These are phyloP conservation scores for Quercus robur DNA, from an alignment of 306 rosid genomes.

Conservation along the genomic window DNA sequence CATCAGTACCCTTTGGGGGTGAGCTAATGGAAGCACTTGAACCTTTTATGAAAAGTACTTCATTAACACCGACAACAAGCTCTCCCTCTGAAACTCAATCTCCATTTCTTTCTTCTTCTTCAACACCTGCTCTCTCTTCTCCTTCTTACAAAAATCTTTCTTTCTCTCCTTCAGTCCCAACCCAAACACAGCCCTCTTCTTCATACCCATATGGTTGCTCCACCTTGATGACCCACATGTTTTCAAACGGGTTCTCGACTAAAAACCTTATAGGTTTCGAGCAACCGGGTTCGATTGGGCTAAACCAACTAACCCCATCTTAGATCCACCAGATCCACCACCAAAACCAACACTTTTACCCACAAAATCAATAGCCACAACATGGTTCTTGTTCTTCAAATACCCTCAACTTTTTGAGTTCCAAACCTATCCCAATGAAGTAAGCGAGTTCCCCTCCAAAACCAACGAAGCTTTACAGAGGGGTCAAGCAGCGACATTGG, in stretches of 20 bases:
- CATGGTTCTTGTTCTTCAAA: no score
- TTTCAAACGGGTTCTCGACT: constrained; percentile 42
- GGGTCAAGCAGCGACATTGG: constrained; percentile 96
- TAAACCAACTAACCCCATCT: constrained; percentile 56
- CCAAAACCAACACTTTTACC: constrained; percentile 25
- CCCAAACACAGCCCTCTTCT: constrained; percentile 35
- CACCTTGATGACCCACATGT: constrained; percentile 34
- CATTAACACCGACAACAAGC: constrained; percentile 5
- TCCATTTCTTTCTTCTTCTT: constrained; percentile 26
- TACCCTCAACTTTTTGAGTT: constrained; percentile 40
- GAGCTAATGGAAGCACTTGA: constrained; percentile 97
- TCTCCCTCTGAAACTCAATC: constrained; percentile 4
- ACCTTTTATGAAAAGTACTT: constrained; percentile 93
- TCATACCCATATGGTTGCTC: constrained; percentile 30
- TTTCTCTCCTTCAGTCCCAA: constrained; percentile 20
- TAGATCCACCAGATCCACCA: constrained; percentile 65
- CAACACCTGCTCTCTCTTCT: constrained; percentile 20
- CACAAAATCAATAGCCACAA: not conserved
- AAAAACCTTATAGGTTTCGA: constrained; percentile 37
- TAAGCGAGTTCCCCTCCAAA: constrained; percentile 51
- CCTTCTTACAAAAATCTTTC: constrained; percentile 4
- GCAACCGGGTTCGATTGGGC: constrained; percentile 48
- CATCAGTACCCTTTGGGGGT: constrained; percentile 68
- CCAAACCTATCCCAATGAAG: constrained; percentile 73
- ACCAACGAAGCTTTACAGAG: constrained; percentile 85